phyloP scores from a whole-genome alignment of 2,329 filamentous ascomycete species.

The Blumeria graminis region DNA sequence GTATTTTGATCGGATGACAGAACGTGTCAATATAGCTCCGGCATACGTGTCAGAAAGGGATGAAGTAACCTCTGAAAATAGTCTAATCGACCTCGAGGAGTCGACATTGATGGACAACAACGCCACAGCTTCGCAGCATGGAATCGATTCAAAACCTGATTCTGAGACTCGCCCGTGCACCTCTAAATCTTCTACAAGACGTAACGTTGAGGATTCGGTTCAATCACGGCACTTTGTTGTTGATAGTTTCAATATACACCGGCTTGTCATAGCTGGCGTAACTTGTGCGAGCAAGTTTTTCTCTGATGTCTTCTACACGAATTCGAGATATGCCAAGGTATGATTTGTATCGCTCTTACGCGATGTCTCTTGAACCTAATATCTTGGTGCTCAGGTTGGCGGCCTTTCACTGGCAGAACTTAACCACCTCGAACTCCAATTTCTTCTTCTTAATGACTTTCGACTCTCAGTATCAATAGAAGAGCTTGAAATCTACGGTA shows the following conservation, averaged over 20 bases:
- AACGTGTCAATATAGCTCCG: constrained; percentile 67
- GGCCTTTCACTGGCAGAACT: constrained; percentile 77
- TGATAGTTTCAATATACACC: constrained; percentile 96
- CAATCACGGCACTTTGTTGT: constrained; percentile 63
- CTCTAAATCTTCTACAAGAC: no score
- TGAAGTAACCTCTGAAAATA: constrained; percentile 10
- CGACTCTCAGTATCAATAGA: constrained; percentile 79
- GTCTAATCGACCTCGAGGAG: constrained; percentile 12
- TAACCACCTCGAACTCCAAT: constrained; percentile 90
- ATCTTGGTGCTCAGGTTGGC: constrained; percentile 43
- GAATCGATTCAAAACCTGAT: constrained; percentile 10
- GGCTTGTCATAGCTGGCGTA: constrained; percentile 85
- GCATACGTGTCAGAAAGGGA: constrained; percentile 35
- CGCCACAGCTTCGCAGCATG: constrained; percentile 9
- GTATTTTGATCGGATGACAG: constrained; percentile 98
- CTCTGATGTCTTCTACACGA: constrained; percentile 95
- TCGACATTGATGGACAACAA: constrained; percentile 14
- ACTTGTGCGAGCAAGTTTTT: constrained; percentile 99
- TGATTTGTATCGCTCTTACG: constrained; percentile 6
- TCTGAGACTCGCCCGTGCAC: no score
- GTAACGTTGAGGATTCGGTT: constrained; percentile 14
- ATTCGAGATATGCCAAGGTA: constrained; percentile 97
- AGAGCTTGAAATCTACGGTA: constrained; percentile 89
- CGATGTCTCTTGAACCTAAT: not conserved
- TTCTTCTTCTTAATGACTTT: constrained; percentile 88